A percentile compares a stretch with the other conserved stretches of the same genome.
Conservation (phyloP, 2,329 filamentous ascomycete species). For the Bipolaris gigantea region DNA sequence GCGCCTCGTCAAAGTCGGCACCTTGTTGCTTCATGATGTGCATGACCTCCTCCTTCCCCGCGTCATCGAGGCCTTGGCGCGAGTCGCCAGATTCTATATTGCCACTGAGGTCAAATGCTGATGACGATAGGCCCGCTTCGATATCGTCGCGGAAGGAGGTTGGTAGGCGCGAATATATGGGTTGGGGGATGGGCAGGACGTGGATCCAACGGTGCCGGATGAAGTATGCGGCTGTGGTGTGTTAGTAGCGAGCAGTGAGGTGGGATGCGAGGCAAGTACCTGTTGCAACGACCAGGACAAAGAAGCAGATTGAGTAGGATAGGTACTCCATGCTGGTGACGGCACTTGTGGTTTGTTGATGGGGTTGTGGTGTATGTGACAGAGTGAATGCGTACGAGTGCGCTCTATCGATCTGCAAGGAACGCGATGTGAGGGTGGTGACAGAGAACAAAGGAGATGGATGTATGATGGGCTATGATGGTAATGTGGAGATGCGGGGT, state of each 20-base stretch:
- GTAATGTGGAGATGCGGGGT: conserved; percentile 9
- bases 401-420: conserved; percentile 9
- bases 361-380: conserved; percentile 7
- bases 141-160: conserved; percentile 79
- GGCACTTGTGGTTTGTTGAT: conserved; percentile 2
- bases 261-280: conserved; percentile 49
- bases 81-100: conserved; percentile 81
- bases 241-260: conserved; percentile 18
- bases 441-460: conserved; percentile 16
- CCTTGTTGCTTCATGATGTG: conserved; percentile 86
- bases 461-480: conserved; percentile 4
- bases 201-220: conserved; percentile 78
- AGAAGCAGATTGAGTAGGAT: conserved; percentile 74
- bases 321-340: conserved; percentile 70
- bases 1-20: conserved; percentile 87
- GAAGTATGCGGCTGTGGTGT: conserved; percentile 68
- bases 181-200: conserved; percentile 63
- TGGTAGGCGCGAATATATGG: conserved; percentile 77
- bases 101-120: conserved; percentile 76
- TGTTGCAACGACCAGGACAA: conserved; percentile 71
- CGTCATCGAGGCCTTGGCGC: conserved; percentile 77
- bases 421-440: conserved; percentile 9
- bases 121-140: conserved; percentile 81
- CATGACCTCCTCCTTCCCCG: conserved; percentile 78
- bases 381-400: conserved; percentile 23